Conservation (phyloP, 495 filamentous ascomycete species). For the Trichoderma reesei region DNA sequence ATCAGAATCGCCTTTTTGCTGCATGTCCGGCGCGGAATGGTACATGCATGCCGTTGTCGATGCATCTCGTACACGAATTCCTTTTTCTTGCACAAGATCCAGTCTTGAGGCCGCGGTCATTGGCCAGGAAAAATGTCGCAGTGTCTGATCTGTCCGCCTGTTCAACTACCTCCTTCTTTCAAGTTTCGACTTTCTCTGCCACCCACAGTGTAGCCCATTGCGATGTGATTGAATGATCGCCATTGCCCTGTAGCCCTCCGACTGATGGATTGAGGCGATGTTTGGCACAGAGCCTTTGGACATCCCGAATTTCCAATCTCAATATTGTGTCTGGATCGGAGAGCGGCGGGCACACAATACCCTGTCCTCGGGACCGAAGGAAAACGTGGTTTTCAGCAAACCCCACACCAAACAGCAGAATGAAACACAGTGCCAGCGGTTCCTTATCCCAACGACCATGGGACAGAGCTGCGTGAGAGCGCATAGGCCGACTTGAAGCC, state of each 20-base stretch:
- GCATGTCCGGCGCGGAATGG: not conserved
- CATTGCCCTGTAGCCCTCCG: not conserved
- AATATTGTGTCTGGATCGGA: not conserved
- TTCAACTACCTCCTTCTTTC: not conserved
- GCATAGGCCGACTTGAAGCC: not conserved
- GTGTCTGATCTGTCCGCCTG: not conserved
- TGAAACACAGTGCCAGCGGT: not conserved
- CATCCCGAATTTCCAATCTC: not conserved
- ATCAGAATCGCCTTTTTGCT: not conserved
- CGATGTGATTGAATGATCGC: not conserved
- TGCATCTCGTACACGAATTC: not conserved
- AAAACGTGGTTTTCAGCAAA: conserved; percentile 7
- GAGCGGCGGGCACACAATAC: not conserved
- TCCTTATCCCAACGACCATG: not conserved
- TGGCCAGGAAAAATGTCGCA: not conserved
- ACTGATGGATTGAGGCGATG: not conserved
- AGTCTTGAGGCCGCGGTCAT: not conserved
- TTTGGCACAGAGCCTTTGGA: not conserved
- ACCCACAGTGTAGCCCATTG: not conserved
- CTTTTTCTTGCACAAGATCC: not conserved
- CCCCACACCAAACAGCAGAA: not conserved
- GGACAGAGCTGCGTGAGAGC: not conserved
- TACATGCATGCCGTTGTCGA: not conserved
- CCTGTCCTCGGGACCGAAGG: not conserved
- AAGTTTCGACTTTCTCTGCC: not conserved